These are phyloP conservation scores for Backusella tarrabulga DNA, from an alignment of 192 early-diverging fungal species.

Conservation along the genomic window DNA sequence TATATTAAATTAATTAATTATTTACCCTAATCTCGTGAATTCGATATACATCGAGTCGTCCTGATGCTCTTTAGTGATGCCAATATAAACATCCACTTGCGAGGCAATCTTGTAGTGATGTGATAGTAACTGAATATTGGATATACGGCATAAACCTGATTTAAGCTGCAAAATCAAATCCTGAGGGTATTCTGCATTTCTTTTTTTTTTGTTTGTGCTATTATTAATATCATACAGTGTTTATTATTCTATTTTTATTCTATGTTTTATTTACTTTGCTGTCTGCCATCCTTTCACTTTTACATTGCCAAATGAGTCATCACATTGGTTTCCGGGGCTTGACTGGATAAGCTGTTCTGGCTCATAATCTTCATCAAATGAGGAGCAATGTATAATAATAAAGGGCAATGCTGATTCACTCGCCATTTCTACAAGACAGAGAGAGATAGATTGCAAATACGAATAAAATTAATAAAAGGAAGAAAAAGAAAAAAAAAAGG, in stretches of 20 bases:
- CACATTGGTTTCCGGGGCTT: conserved; percentile 24
- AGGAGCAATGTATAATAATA: conserved; percentile 12
- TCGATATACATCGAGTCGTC: conserved; percentile 32
- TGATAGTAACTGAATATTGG: conserved; percentile 67
- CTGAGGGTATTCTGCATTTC: conserved; percentile 58
- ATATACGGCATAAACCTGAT: conserved; percentile 52
- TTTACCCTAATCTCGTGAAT: conserved; percentile 41
- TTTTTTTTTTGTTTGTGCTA: background rate
- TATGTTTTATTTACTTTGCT: conserved; percentile 31
- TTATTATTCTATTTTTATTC: background rate
- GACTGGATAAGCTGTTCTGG: conserved; percentile 40
- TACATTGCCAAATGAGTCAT: conserved; percentile 10
- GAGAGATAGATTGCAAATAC: background rate
- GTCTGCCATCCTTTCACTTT: conserved; percentile 52
- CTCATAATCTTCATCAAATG: conserved; percentile 15
- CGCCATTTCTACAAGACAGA: background rate
- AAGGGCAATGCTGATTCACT: background rate
- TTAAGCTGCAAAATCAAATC: conserved; percentile 57
- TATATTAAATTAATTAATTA: conserved; percentile 4
- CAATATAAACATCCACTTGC: conserved; percentile 69
- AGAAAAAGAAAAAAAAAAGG: background rate
- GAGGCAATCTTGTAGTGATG: conserved; percentile 82
- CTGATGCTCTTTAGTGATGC: conserved; percentile 22
- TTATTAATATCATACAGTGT: background rate
- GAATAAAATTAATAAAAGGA: background rate